Base-by-base conservation (phyloP, 108 stramenopile genomes). In the Fragilariopsis cylindrus region DNA sequence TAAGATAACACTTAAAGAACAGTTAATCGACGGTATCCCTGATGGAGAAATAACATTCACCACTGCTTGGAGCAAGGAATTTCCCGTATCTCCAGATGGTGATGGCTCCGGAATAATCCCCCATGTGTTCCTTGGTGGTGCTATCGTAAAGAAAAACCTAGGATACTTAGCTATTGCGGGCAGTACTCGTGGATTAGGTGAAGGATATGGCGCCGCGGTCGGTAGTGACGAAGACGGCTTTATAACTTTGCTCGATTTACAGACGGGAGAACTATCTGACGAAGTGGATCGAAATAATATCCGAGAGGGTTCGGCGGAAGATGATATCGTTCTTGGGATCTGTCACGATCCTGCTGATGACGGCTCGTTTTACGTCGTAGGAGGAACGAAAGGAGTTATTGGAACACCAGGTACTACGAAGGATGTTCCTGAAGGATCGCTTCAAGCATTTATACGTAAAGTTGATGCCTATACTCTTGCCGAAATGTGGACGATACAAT, bases 181-280 rank as follows among this genome's bases (percentile, higher is more conserved):
- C 53, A 55, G 52, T 42, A 76, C 76, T 7, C 40, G 58, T 6
- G 69, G 58, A 4, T 16, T 64, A 16, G 76, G 76, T 7, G n/a
- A 49, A 7, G 76, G 60, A 3, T 76, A 76, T 48, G 76, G 76
- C 16, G 41, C 60, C n/a, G 69, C 69, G 49, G 60, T 39, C 16
- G 76, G 76, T 4, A 60, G 64, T 46, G 76, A 76, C 60, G 69
- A 76, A 49, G 76, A 76, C 47, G 76, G 76, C 63, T 76, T 64
- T 53, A 19, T 76, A 9, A 55, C 69, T 9, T 12, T 76, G 45
- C 48, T 76, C 5, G 69, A 70, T 42, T 41, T 60, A 15, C 2
- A 48, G 4, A 76, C 76, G 0, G 76, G 76, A 54, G 76, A 76
- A 53, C 69, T 70, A 1, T 0, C 50, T 15, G 2, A 0, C 0